These are phyloP conservation scores for Phaseolus lunatus DNA, from an alignment of 306 rosid genomes.

Conservation along the genomic window DNA sequence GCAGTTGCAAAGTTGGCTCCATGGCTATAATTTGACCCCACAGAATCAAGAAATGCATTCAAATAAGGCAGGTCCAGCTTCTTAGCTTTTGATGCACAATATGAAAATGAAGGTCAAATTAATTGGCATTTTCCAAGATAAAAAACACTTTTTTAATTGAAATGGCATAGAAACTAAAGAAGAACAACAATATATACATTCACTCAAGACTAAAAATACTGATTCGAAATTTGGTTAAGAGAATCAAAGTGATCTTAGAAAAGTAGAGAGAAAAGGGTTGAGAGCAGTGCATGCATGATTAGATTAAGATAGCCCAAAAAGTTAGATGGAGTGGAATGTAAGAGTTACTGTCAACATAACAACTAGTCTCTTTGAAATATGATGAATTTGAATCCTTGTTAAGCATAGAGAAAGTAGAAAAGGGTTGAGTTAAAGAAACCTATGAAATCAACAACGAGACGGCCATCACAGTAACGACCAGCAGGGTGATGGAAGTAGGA, in stretches of 20 bases:
- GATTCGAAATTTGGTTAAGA: too few species aligned
- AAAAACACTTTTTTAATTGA: too few species aligned
- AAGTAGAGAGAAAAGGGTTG: too few species aligned
- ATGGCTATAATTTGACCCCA: constrained; percentile 74
- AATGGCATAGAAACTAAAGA: not conserved
- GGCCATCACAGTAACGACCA: constrained; percentile 79
- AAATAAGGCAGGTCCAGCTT: constrained; percentile 66
- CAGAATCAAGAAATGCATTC: constrained; percentile 71
- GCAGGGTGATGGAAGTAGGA: constrained; percentile 68
- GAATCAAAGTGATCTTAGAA: too few species aligned
- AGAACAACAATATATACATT: not conserved
- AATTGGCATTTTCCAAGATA: not conserved
- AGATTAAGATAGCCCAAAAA: too few species aligned
- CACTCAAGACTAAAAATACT: not conserved
- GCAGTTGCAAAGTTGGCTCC: constrained; percentile 93
- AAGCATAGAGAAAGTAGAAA: too few species aligned
- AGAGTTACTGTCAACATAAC: too few species aligned
- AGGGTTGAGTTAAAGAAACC: constrained; percentile 58
- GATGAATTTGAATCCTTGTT: too few species aligned
- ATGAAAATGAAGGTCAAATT: not conserved
- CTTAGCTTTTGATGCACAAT: constrained; percentile 53
- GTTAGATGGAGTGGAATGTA: too few species aligned
- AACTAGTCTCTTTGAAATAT: too few species aligned
- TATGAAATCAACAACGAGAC: constrained; percentile 71
- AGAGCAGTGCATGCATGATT: too few species aligned